Base-by-base conservation (phyloP, 805 yeast genomes). In the Saccharomycopsis sp. region DNA sequence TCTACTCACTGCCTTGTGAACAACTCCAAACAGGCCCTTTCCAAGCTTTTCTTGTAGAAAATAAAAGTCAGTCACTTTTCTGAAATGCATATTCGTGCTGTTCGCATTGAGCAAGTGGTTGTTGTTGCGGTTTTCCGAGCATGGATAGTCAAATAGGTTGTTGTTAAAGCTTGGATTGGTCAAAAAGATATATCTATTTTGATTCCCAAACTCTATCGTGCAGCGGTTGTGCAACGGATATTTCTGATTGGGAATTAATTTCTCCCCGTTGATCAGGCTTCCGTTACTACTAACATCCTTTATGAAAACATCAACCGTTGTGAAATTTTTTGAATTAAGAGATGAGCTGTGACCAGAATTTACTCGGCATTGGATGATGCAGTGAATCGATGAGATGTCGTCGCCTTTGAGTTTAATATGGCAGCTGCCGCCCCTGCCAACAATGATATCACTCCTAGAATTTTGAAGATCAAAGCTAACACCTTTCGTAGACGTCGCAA, bases 1-100 rank as follows among this genome's bases (percentile, higher is more conserved):
- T 18, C 16, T 44, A 12, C 21, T 44, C 8, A 44, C 21, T 7
- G 96, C 99, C 69, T 91, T 91, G 71, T 94, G 94, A 3, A 94
- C 99, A 23, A 91, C 85, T 52, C 99, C 99, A 71, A 92, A 94
- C 74, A 90, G 92, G 20, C 99, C 99, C 59, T 95, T 80, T 4
- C 99, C 99, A 14, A 95, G 21, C 48, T 44, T 18, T 44, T 44
- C 48, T 7, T 44, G 48, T n/a, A 44, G 16, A 16, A 7, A n/a
- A 12, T 44, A 44, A 44, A 44, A 44, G 21, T 44, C 48, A 16
- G 9, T 44, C 8, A 44, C 21, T 12, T 44, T 44, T 16, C 48
- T n/a, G 48, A 44, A 44, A 5, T 44, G 18, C 12, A 29, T 7
- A 7, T 12, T 12, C 9, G 37, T 29, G 37, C 9, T 29, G 12